These are phyloP conservation scores for Talaromyces borbonicus DNA, from an alignment of 495 filamentous ascomycete genomes.

Conservation along the genomic window DNA sequence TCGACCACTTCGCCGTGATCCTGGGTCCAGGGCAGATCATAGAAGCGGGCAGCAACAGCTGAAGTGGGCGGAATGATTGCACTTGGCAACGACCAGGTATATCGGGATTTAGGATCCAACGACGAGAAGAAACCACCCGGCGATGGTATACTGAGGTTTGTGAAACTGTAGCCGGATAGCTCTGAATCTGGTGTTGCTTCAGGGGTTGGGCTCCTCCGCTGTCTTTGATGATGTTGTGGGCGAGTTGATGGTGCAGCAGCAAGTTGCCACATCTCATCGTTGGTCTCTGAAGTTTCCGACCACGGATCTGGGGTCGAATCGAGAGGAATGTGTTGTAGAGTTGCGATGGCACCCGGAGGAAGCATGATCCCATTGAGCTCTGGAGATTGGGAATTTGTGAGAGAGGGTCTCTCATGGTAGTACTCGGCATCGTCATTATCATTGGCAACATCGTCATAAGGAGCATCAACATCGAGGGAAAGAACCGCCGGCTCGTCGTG, in stretches of 20 bases:
- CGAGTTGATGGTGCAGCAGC: slow-evolving; percentile 11
- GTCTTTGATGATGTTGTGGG: too few species aligned
- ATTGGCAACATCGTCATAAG: too few species aligned
- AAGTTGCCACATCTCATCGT: slow-evolving; percentile 39
- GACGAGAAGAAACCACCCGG: slow-evolving; percentile 87
- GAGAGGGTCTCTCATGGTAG: slow-evolving; percentile 1
- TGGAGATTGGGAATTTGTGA: slow-evolving; percentile 20
- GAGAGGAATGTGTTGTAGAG: slow-evolving; percentile 62
- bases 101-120: slow-evolving; percentile 56
- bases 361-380: slow-evolving; percentile 63
- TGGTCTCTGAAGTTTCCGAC: slow-evolving; percentile 37
- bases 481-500: slow-evolving; percentile 13
- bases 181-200: slow-evolving; percentile 37
- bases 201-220: slow-evolving; percentile 15
- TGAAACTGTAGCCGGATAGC: slow-evolving; percentile 46
- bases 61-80: slow-evolving; percentile 54
- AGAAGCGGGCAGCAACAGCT: slow-evolving; percentile 74
- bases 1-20: slow-evolving; percentile 48
- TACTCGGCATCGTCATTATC: too few species aligned
- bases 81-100: slow-evolving; percentile 59
- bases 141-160: slow-evolving; percentile 72
- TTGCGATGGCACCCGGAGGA: slow-evolving; percentile 66
- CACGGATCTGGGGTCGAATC: slow-evolving; percentile 37
- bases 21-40: slow-evolving; percentile 62
- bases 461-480: background rate